These are phyloP conservation scores for Cladophialophora psammophila DNA, from an alignment of 2,329 filamentous ascomycete genomes.

Conservation along the genomic window DNA sequence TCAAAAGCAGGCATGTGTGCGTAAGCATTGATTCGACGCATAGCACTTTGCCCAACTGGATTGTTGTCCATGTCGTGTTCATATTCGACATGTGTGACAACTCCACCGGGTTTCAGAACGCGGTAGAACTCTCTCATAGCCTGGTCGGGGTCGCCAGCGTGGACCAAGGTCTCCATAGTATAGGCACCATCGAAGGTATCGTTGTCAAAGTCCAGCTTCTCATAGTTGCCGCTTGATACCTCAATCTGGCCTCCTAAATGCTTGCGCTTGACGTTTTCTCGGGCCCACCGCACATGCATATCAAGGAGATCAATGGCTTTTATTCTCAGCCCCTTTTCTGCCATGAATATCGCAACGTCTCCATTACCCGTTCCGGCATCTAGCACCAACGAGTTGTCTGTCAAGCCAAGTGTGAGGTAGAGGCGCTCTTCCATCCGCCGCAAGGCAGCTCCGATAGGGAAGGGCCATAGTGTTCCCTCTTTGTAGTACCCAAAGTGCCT, in stretches of 20 bases:
- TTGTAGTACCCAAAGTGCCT: conserved; percentile 61
- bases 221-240: conserved; percentile 59
- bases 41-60: conserved; percentile 32
- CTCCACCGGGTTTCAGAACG: conserved; percentile 58
- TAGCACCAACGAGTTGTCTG: conserved; percentile 54
- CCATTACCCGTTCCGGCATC: conserved; percentile 62
- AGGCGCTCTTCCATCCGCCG: conserved; percentile 61
- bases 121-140: conserved; percentile 58
- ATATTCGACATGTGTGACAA: conserved; percentile 46
- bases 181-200: conserved; percentile 60
- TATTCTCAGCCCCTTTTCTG: conserved; percentile 51
- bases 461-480: conserved; percentile 57
- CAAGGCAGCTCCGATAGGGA: conserved; percentile 54
- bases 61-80: conserved; percentile 18
- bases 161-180: conserved; percentile 65
- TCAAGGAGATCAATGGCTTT: conserved; percentile 60
- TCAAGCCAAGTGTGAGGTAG: conserved; percentile 48
- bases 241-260: conserved; percentile 49
- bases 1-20: conserved; percentile 48
- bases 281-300: conserved; percentile 56
- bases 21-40: conserved; percentile 18
- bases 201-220: conserved; percentile 55
- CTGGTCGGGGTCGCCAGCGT: conserved; percentile 56
- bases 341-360: conserved; percentile 60
- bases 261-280: conserved; percentile 49